Evolutionary conservation across 805 yeast genomes (phyloP).

Genomic region (Zygosaccharomyces gambellarensis): DNA sequence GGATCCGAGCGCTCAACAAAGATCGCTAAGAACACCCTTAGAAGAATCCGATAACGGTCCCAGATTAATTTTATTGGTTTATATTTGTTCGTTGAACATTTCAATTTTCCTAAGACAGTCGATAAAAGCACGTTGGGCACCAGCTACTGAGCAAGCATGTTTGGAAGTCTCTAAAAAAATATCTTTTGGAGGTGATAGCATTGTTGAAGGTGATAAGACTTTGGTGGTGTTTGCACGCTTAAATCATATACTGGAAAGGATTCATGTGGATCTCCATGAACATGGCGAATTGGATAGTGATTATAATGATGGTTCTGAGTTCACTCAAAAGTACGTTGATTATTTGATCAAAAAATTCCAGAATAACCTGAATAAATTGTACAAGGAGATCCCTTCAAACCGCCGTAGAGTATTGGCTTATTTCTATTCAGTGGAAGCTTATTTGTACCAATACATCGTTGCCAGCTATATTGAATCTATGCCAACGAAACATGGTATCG

Average conservation of each 20-base stretch:
- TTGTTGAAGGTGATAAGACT: slow-evolving; percentile 37
- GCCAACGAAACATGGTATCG: slow-evolving; percentile 9
- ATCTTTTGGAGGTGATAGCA: slow-evolving; percentile 1
- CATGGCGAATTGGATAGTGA: slow-evolving; percentile 16
- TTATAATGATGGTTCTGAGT: slow-evolving; percentile 14
- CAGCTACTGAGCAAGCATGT: slow-evolving; percentile 22
- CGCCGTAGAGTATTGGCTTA: slow-evolving; percentile 46
- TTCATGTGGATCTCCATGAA: slow-evolving; percentile 48
- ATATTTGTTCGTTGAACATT: slow-evolving; percentile 57
- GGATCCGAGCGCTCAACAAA: slow-evolving; percentile 12
- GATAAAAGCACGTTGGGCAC: slow-evolving; percentile 56
- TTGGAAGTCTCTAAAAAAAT: slow-evolving; percentile 6
- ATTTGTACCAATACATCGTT: slow-evolving; percentile 53
- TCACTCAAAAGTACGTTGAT: slow-evolving; percentile 15
- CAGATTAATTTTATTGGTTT: slow-evolving; percentile 43
- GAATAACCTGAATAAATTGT: slow-evolving; percentile 40
- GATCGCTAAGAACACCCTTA: slow-evolving; percentile 22
- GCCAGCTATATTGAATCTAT: slow-evolving; percentile 23
- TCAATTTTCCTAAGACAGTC: slow-evolving; percentile 63
- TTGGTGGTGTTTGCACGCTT: slow-evolving; percentile 57
- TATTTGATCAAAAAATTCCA: slow-evolving; percentile 42
- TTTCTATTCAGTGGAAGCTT: slow-evolving; percentile 61
- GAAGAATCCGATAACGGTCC: slow-evolving; percentile 23
- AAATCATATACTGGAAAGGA: slow-evolving; percentile 56
- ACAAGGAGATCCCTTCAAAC: slow-evolving; percentile 36